Conservation (phyloP, 805 yeast species). For the Spencermartinsiella europaea region DNA sequence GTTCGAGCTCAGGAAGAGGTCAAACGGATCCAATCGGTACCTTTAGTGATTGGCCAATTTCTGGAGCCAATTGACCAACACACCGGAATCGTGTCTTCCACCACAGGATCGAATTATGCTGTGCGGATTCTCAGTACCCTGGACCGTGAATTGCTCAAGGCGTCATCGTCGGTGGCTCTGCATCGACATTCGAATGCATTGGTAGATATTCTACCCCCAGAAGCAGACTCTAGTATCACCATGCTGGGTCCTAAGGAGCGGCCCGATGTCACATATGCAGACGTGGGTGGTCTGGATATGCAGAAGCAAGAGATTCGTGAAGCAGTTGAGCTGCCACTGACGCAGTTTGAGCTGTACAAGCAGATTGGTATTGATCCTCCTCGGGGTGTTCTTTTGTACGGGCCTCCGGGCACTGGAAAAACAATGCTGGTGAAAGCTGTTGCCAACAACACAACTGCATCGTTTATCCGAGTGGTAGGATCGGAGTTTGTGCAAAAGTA, state of each 20-base stretch:
- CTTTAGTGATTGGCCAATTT: slow-evolving; percentile 96
- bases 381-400: slow-evolving; percentile 92
- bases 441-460: slow-evolving; percentile 92
- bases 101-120: slow-evolving; percentile 96
- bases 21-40: slow-evolving; percentile 94
- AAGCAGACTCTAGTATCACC: slow-evolving; percentile 94
- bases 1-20: slow-evolving; percentile 98
- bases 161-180: slow-evolving; percentile 92
- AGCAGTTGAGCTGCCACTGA: slow-evolving; percentile 94
- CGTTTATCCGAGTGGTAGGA: slow-evolving; percentile 95
- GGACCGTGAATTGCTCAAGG: slow-evolving; percentile 89
- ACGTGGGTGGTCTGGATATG: slow-evolving; percentile 98
- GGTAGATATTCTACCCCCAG: slow-evolving; percentile 97
- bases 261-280: slow-evolving; percentile 95
- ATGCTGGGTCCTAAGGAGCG: slow-evolving; percentile 92
- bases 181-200: slow-evolving; percentile 98
- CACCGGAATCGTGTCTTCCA: slow-evolving; percentile 93
- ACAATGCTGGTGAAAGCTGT: slow-evolving; percentile 99
- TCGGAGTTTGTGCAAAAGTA: slow-evolving; percentile 98
- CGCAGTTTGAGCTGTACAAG: slow-evolving; percentile 91
- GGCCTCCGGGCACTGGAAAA: slow-evolving; percentile 99
- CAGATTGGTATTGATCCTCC: slow-evolving; percentile 99
- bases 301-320: slow-evolving; percentile 98
- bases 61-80: slow-evolving; percentile 95
- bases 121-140: slow-evolving; percentile 91